phyloP scores from a whole-genome alignment of 192 early-diverging fungal species.

The Neocallimastix lanati region DNA sequence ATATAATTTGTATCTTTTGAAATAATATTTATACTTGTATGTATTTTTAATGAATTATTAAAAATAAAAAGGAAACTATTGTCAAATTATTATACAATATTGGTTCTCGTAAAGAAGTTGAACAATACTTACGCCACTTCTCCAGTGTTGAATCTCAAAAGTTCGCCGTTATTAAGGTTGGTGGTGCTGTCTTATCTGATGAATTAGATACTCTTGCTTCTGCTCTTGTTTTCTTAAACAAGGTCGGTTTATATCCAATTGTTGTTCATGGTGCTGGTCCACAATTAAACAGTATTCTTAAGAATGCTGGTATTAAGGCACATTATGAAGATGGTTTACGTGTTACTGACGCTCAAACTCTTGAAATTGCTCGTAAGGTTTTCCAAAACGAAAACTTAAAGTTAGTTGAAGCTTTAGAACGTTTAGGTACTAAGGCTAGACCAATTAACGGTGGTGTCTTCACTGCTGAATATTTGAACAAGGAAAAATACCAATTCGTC shows the following conservation, averaged over 20 bases:
- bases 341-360: slow-evolving; percentile 81
- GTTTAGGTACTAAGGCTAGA: slow-evolving; percentile 82
- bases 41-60: no score
- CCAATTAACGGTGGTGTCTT: slow-evolving; percentile 94
- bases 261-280: slow-evolving; percentile 97
- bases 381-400: slow-evolving; percentile 92
- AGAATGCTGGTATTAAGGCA: slow-evolving; percentile 86
- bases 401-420: slow-evolving; percentile 90
- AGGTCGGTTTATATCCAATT: slow-evolving; percentile 94
- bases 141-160: slow-evolving; percentile 95
- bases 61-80: slow-evolving; percentile 53
- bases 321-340: slow-evolving; percentile 93
- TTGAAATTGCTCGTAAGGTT: slow-evolving; percentile 84
- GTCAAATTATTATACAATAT: slow-evolving; percentile 89
- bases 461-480: slow-evolving; percentile 86
- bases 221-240: slow-evolving; percentile 87
- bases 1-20: no score
- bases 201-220: slow-evolving; percentile 87
- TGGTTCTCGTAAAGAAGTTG: slow-evolving; percentile 95
- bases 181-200: slow-evolving; percentile 86
- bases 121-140: slow-evolving; percentile 94
- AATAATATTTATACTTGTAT: no score
- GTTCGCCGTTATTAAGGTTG: slow-evolving; percentile 99
- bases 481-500: slow-evolving; percentile 85
- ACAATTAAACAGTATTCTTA: slow-evolving; percentile 78